phyloP scores from a whole-genome alignment of 441 rosid species.

The Jatropha multifida region DNA sequence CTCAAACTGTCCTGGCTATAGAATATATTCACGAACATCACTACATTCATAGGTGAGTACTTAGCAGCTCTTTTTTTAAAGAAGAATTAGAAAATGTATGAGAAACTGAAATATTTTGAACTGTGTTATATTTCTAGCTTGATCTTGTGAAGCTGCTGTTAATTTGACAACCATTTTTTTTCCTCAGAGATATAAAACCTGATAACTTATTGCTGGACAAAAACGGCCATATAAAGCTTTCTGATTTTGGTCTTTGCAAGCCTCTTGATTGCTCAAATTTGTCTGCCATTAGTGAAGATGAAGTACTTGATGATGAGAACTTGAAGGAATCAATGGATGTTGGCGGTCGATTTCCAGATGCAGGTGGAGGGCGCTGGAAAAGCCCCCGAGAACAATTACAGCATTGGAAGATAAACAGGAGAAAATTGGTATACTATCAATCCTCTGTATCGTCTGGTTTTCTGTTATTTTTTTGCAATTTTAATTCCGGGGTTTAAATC shows the following conservation, averaged over 20 bases:
- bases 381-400: slow-evolving; percentile 84
- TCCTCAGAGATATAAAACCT: slow-evolving; percentile 88
- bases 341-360: slow-evolving; percentile 55
- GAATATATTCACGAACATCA: slow-evolving; percentile 93
- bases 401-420: slow-evolving; percentile 94
- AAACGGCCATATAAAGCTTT: slow-evolving; percentile 92
- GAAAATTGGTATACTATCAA: slow-evolving; percentile 65
- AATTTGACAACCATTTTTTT: slow-evolving; percentile 9
- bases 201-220: slow-evolving; percentile 90
- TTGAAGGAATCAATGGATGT: slow-evolving; percentile 74
- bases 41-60: slow-evolving; percentile 83
- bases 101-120: slow-evolving; percentile 10
- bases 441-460: slow-evolving; percentile 14
- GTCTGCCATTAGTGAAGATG: slow-evolving; percentile 70
- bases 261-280: slow-evolving; percentile 83
- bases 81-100: slow-evolving; percentile 8
- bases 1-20: slow-evolving; percentile 88
- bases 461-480: neutral
- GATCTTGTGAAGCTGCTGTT: slow-evolving; percentile 17
- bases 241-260: slow-evolving; percentile 99
- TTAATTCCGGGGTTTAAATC: neutral
- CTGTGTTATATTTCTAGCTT: slow-evolving; percentile 9
- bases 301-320: slow-evolving; percentile 62
- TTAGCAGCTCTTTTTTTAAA: slow-evolving; percentile 1
- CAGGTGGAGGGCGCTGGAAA: slow-evolving; percentile 79